phyloP scores from a whole-genome alignment of 176 grass and related monocot species.

The Thinopyrum elongatum region DNA sequence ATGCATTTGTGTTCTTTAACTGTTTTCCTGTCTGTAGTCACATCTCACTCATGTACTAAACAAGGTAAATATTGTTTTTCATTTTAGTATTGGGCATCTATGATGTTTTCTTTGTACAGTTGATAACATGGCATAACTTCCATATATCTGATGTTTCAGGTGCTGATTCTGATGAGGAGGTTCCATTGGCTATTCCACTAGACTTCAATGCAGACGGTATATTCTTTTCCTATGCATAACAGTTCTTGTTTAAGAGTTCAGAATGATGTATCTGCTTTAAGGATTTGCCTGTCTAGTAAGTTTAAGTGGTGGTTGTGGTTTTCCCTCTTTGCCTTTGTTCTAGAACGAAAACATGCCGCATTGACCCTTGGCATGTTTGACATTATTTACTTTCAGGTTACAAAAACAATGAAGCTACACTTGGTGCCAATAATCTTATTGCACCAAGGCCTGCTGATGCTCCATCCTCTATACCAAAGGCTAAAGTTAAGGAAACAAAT shows the following conservation, averaged over 20 bases:
- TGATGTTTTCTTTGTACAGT: background rate
- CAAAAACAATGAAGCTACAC: slow-evolving; percentile 39
- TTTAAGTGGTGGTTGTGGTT: background rate
- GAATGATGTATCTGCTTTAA: background rate
- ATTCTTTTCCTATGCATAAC: background rate
- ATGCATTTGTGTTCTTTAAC: slow-evolving; percentile 23
- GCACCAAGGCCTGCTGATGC: slow-evolving; percentile 3
- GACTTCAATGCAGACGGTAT: slow-evolving; percentile 15
- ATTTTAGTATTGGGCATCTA: slow-evolving; percentile 5
- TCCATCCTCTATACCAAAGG: slow-evolving; percentile 22
- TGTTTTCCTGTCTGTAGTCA: slow-evolving; percentile 7
- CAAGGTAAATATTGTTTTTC: slow-evolving; percentile 21
- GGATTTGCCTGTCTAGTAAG: slow-evolving; percentile 11
- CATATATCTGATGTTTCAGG: slow-evolving; percentile 29
- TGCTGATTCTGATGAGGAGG: slow-evolving; percentile 37
- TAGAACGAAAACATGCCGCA: background rate
- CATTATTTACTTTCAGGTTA: slow-evolving; percentile 38
- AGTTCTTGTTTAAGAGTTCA: background rate
- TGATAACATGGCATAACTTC: slow-evolving; percentile 13
- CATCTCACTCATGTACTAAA: background rate
- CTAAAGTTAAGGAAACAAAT: slow-evolving; percentile 22
- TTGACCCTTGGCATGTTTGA: slow-evolving; percentile 29
- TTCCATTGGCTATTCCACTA: slow-evolving; percentile 33
- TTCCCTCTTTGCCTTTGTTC: background rate
- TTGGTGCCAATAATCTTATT: slow-evolving; percentile 29